Conservation (phyloP, 768 basidiomycete species). For the Collybia sordida region DNA sequence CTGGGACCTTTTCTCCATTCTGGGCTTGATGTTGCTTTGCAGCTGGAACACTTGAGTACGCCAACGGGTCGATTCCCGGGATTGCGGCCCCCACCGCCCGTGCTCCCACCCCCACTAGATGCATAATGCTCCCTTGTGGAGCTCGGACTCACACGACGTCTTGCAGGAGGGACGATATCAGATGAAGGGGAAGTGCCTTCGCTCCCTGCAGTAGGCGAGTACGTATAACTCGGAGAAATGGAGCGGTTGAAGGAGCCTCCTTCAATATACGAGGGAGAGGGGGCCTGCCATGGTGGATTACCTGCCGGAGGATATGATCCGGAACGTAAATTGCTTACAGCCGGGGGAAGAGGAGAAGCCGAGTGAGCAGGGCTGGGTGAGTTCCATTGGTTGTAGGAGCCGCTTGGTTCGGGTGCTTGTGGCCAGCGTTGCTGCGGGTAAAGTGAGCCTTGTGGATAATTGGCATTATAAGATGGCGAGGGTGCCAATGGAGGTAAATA, state of each 20-base stretch:
- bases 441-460: slow-evolving; percentile 30
- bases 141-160: slow-evolving; percentile 55
- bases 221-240: slow-evolving; percentile 32
- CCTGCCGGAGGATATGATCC: slow-evolving; percentile 29
- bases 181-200: slow-evolving; percentile 26
- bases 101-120: slow-evolving; percentile 11
- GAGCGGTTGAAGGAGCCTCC: slow-evolving; percentile 6
- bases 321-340: slow-evolving; percentile 30
- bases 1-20: slow-evolving; percentile 93
- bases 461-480: slow-evolving; percentile 29
- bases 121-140: slow-evolving; percentile 41
- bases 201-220: slow-evolving; percentile 32
- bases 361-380: slow-evolving; percentile 30
- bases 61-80: slow-evolving; percentile 72
- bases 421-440: slow-evolving; percentile 46
- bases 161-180: slow-evolving; percentile 57
- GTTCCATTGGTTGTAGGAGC: slow-evolving; percentile 26
- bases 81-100: slow-evolving; percentile 35
- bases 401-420: slow-evolving; percentile 26
- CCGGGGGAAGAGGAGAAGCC: slow-evolving; percentile 24
- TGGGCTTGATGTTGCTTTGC: slow-evolving; percentile 78
- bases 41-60: slow-evolving; percentile 72
- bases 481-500: slow-evolving; percentile 43
- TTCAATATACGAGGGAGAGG: slow-evolving; percentile 30
- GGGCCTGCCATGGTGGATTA: slow-evolving; percentile 42